phyloP scores from a whole-genome alignment of 805 yeast species.

The Wickerhamomyces sydowiorum region DNA sequence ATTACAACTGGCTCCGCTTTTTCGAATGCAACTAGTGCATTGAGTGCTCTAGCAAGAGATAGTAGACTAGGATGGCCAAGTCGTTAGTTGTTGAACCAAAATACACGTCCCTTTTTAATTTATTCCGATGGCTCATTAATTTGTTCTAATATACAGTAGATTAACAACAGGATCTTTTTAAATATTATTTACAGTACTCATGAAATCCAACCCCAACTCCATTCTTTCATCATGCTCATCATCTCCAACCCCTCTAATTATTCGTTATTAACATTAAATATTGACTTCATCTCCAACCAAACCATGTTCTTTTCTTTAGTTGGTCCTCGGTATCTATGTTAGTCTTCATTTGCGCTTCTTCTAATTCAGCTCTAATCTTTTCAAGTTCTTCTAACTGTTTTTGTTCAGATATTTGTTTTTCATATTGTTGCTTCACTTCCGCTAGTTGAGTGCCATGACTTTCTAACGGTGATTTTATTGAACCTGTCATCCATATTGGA shows the following conservation, averaged over 20 bases:
- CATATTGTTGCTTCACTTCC: conserved; percentile 41
- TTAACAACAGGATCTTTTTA: background rate
- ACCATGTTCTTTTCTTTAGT: conserved; percentile 28
- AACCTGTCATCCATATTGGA: conserved; percentile 81
- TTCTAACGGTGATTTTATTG: conserved; percentile 65
- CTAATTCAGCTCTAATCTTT: conserved; percentile 32
- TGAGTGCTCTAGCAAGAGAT: conserved; percentile 21
- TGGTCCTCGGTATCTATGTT: conserved; percentile 25
- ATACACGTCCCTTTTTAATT: too few species aligned
- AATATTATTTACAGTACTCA: background rate
- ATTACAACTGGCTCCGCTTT: conserved; percentile 24
- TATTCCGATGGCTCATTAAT: background rate
- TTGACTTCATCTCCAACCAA: conserved; percentile 19
- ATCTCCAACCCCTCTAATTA: conserved; percentile 19
- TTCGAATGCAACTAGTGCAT: conserved; percentile 24
- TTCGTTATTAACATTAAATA: too few species aligned
- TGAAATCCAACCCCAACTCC: too few species aligned
- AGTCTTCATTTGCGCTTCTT: conserved; percentile 24
- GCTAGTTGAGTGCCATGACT: conserved; percentile 20
- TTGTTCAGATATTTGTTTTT: conserved; percentile 40
- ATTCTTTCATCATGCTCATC: background rate
- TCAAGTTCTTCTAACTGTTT: conserved; percentile 36
- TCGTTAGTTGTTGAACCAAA: conserved; percentile 4
- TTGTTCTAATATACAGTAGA: background rate
- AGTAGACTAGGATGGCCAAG: conserved; percentile 24